phyloP scores from a whole-genome alignment of 805 yeast species.

The Candida montana region DNA sequence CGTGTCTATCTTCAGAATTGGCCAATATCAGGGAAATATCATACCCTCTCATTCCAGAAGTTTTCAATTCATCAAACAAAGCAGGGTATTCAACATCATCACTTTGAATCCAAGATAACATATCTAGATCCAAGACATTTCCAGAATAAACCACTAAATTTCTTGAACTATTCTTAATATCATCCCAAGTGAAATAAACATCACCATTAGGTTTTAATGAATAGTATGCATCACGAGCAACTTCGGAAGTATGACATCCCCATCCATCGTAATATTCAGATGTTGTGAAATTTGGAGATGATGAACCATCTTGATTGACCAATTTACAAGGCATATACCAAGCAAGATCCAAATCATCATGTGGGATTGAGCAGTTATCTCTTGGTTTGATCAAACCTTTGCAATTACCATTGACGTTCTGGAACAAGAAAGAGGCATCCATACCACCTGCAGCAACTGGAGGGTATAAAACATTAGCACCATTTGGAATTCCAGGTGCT shows the following conservation, averaged over 20 bases:
- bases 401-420: conserved; percentile 90
- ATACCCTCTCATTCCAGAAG: conserved; percentile 57
- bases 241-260: conserved; percentile 80
- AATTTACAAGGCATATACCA: conserved; percentile 96
- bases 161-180: conserved; percentile 60
- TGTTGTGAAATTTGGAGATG: conserved; percentile 54
- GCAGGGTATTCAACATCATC: conserved; percentile 70
- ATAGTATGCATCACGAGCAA: conserved; percentile 68
- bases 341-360: conserved; percentile 59
- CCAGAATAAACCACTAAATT: conserved; percentile 88
- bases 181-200: conserved; percentile 88
- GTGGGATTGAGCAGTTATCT: conserved; percentile 66
- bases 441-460: conserved; percentile 84
- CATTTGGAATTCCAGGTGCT: conserved; percentile 70
- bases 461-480: conserved; percentile 72
- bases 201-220: conserved; percentile 57
- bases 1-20: conserved; percentile 58
- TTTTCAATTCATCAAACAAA: conserved; percentile 60
- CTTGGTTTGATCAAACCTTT: conserved; percentile 69
- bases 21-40: conserved; percentile 74
- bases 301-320: conserved; percentile 63
- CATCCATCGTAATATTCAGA: conserved; percentile 69
- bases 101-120: conserved; percentile 68
- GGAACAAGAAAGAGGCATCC: conserved; percentile 82
- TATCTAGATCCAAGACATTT: conserved; percentile 73